A percentile compares a stretch with the other conserved stretches of the same genome.
Evolutionary conservation across 495 filamentous ascomycete species (phyloP).

Genomic region (Penicillium bovifimosum): DNA sequence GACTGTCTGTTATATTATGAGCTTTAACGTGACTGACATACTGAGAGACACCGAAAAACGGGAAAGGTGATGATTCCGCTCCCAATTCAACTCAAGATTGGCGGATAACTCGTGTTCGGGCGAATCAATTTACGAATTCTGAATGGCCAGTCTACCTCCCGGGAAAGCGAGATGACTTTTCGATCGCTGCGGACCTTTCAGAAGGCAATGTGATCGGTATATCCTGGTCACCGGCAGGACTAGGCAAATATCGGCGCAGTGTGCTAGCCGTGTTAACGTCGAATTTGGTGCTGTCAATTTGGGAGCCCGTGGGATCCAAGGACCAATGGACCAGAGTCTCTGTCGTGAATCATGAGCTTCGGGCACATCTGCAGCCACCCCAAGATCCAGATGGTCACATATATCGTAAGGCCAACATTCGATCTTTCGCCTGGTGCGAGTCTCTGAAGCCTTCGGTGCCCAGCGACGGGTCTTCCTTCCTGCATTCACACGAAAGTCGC

Average conservation of each 20-base stretch:
- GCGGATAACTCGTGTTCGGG: conserved; percentile 40
- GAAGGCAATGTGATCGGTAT: conserved; percentile 45
- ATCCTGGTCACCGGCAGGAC: conserved; percentile 57
- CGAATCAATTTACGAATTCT: conserved; percentile 47
- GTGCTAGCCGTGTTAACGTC: conserved; percentile 56
- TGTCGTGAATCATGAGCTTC: conserved; percentile 37
- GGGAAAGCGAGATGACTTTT: conserved; percentile 45
- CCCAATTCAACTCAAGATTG: conserved; percentile 18
- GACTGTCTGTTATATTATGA: not conserved
- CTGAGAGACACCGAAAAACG: conserved; percentile 25
- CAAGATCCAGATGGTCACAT: conserved; percentile 5
- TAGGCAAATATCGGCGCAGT: conserved; percentile 52
- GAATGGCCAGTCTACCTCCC: conserved; percentile 49
- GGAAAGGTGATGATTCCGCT: conserved; percentile 4
- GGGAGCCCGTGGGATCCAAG: conserved; percentile 33
- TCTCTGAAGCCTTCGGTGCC: conserved; percentile 25
- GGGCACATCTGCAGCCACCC: conserved; percentile 16
- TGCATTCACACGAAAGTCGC: conserved; percentile 23
- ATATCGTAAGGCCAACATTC: conserved; percentile 29
- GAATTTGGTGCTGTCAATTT: conserved; percentile 48
- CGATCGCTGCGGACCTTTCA: conserved; percentile 60
- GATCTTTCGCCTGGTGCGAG: conserved; percentile 41
- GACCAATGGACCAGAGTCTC: conserved; percentile 42
- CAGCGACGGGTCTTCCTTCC: not conserved
- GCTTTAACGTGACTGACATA: not conserved